phyloP scores from a whole-genome alignment of 2,329 filamentous ascomycete genomes.

The Ceratocystis alfenasii region DNA sequence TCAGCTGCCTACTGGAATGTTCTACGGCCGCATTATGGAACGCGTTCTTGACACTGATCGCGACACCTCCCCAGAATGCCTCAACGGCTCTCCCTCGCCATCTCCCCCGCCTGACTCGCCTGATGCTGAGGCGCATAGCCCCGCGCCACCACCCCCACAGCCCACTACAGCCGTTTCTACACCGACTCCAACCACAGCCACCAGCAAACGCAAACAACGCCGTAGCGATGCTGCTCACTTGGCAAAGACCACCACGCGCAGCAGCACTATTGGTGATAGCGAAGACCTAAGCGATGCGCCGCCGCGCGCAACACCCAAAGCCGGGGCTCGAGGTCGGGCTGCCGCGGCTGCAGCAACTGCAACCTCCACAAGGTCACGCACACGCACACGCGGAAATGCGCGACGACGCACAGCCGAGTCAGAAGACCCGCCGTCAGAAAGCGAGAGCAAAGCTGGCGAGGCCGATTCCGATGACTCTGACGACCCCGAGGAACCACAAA shows the following conservation, averaged over 20 bases:
- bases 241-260: conserved; percentile 21
- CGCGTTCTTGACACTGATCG: conserved; percentile 26
- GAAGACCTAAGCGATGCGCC: conserved; percentile 37
- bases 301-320: conserved; percentile 30
- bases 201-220: conserved; percentile 27
- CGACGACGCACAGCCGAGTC: conserved; percentile 2
- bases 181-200: conserved; percentile 22
- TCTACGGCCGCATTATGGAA: conserved; percentile 33
- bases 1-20: conserved; percentile 41
- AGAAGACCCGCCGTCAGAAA: conserved; percentile 26
- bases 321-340: conserved; percentile 2
- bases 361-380: conserved; percentile 28
- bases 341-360: background rate
- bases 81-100: conserved; percentile 24
- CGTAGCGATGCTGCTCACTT: conserved; percentile 2
- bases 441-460: conserved; percentile 30
- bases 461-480: conserved; percentile 26
- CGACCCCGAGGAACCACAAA: conserved; percentile 29
- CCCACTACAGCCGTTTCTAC: background rate
- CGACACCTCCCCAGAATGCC: conserved; percentile 17
- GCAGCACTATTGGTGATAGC: conserved; percentile 42
- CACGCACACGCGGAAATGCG: conserved; percentile 24
- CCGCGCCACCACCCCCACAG: background rate
- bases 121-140: background rate
- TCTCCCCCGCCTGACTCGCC: conserved; percentile 25